phyloP scores from a whole-genome alignment of 2,329 filamentous ascomycete genomes.

The Fusarium siculi region DNA sequence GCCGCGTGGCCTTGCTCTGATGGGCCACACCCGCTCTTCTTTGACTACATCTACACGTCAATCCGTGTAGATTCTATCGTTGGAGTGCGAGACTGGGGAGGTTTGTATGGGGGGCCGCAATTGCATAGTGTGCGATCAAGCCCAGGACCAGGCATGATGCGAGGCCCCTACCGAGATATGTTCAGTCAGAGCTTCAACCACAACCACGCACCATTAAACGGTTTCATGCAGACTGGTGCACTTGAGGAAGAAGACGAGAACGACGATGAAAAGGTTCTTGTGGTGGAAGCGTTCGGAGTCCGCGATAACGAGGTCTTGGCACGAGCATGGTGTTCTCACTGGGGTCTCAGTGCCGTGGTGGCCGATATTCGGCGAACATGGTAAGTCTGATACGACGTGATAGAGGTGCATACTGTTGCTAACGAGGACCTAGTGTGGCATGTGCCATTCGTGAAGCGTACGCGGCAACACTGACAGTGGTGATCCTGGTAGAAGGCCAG shows the following conservation, averaged over 20 bases:
- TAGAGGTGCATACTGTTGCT: slow-evolving; percentile 3
- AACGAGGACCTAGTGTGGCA: slow-evolving; percentile 64
- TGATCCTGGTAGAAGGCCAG: slow-evolving; percentile 70
- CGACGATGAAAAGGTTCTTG: slow-evolving; percentile 73
- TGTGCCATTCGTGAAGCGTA: slow-evolving; percentile 81
- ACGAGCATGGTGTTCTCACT: slow-evolving; percentile 80
- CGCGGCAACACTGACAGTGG: slow-evolving; percentile 76
- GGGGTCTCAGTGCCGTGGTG: slow-evolving; percentile 76
- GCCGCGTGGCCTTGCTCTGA: slow-evolving; percentile 71
- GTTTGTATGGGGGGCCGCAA: slow-evolving; percentile 50
- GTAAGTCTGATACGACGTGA: slow-evolving; percentile 53
- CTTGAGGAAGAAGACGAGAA: slow-evolving; percentile 54
- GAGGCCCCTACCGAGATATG: slow-evolving; percentile 41
- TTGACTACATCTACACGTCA: slow-evolving; percentile 72
- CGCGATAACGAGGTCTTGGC: slow-evolving; percentile 81
- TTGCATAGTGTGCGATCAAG: slow-evolving; percentile 50
- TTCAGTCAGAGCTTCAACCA: slow-evolving; percentile 41
- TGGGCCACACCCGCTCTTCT: slow-evolving; percentile 76
- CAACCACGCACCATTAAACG: slow-evolving; percentile 18
- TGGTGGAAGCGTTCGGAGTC: slow-evolving; percentile 78
- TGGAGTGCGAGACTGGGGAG: slow-evolving; percentile 73
- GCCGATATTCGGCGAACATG: slow-evolving; percentile 76
- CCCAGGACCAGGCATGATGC: slow-evolving; percentile 46
- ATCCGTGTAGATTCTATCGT: slow-evolving; percentile 74
- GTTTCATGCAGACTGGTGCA: slow-evolving; percentile 27